Evolutionary conservation across 495 filamentous ascomycete genomes (phyloP), one percentile per base, ranked within the genome.

Genomic region (Amniculicola lignicola): DNA sequence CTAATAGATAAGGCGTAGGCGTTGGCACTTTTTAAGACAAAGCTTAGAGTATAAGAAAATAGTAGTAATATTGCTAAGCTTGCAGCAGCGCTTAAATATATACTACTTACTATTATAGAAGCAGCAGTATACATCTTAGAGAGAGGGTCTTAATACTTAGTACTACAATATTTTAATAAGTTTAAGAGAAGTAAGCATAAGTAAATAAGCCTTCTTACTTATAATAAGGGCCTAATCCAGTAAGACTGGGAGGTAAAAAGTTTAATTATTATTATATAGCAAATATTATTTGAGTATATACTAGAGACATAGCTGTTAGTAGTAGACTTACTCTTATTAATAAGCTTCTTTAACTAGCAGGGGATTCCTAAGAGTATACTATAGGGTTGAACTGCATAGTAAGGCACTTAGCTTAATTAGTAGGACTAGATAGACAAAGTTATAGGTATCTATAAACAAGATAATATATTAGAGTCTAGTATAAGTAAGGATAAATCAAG

Each of bases 271-370:
- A 58, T 66, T 16, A 78, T 72, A n/a, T 77, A 68, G 73, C 70
- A 75, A 44, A 74, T 78, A 40, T 77, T 71, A 37, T 79, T 79
- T 47, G 68, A 77, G 7, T 37, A 73, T 51, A 71, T 79, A n/a
- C 65, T 44, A 7, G 4, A 66, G 38, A 64, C 19, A 23, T 39
- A 37, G 39, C 51, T 7, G 16, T 64, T 53, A 15, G 62, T 58
- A 22, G 57, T 53, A 29, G 48, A 65, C 48, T 27, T 65, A 23
- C 37, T 65, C 18, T 65, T 59, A 12, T 43, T 65, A 3, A 65
- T 65, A 54, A 65, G 62, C 52, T 65, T 65, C 24, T 65, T 65
- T 29, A 37, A 65, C 37, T 45, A 36, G 35, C 38, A 63, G 37
- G 62, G 59, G 18, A 63, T 65, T 37, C 62, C 62, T 7, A 54